These are phyloP conservation scores for Trichoderma semiorbis DNA, from an alignment of 2,329 filamentous ascomycete species.

Conservation along the genomic window DNA sequence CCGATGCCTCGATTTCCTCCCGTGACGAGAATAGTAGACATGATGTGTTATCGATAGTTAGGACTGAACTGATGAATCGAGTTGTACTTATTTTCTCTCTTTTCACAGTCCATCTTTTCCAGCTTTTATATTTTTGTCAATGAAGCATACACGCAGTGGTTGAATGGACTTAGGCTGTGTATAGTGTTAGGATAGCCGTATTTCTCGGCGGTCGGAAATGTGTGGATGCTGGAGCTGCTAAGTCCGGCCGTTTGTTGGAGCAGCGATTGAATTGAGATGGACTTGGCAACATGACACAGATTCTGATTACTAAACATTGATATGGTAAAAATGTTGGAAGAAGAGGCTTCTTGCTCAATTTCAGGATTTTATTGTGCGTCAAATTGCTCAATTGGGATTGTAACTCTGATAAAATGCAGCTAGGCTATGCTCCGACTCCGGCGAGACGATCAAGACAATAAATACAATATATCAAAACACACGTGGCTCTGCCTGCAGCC, in stretches of 20 bases:
- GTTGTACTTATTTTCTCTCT: neutral
- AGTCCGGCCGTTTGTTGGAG: neutral
- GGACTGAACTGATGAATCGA: neutral
- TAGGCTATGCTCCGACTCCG: neutral
- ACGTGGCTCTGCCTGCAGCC: neutral
- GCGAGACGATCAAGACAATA: neutral
- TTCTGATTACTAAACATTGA: neutral
- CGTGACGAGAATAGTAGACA: conserved; percentile 12
- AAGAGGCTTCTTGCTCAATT: neutral
- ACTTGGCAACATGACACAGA: neutral
- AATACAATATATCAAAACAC: neutral
- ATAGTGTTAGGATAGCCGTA: neutral
- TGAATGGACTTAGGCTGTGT: neutral
- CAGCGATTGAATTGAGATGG: neutral
- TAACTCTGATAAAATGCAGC: neutral
- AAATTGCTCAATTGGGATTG: neutral
- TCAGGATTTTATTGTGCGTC: neutral
- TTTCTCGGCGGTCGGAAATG: neutral
- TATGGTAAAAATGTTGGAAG: neutral
- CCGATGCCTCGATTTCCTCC: conserved; percentile 32
- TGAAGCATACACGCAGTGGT: neutral
- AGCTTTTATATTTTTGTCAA: neutral
- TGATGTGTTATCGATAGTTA: neutral
- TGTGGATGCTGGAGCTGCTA: neutral
- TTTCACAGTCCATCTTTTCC: neutral